These are phyloP conservation scores for Salix koriyanagi DNA, from an alignment of 345 rosid species.

Conservation along the genomic window DNA sequence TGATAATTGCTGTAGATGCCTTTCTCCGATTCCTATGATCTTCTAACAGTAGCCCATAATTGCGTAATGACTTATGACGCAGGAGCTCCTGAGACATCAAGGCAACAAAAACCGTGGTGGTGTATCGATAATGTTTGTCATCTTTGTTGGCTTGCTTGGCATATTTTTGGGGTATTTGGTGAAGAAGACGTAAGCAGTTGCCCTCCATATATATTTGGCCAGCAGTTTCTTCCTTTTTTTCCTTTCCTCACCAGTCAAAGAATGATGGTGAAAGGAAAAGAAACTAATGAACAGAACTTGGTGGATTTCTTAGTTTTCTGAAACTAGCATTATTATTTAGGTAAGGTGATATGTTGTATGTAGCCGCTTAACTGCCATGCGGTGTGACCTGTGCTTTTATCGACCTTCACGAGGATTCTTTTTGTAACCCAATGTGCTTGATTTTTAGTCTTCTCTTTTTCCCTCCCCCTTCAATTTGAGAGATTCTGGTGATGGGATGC, in stretches of 20 bases:
- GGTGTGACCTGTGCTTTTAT: conserved; percentile 12
- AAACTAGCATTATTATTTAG: conserved; percentile 30
- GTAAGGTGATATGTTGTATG: conserved; percentile 20
- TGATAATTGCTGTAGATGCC: neutral
- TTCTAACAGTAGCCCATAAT: neutral
- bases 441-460: neutral
- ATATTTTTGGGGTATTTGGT: conserved; percentile 55
- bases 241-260: conserved; percentile 26
- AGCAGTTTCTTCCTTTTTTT: conserved; percentile 13
- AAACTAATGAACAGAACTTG: conserved; percentile 13
- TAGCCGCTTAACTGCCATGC: conserved; percentile 17
- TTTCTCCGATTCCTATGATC: neutral
- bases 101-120: conserved; percentile 45
- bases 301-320: conserved; percentile 19
- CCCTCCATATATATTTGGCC: neutral
- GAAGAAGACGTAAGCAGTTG: conserved; percentile 46
- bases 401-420: conserved; percentile 32
- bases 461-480: conserved; percentile 15
- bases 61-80: conserved; percentile 7
- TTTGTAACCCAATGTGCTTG: conserved; percentile 28
- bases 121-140: conserved; percentile 46
- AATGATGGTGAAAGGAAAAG: conserved; percentile 31
- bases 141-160: conserved; percentile 56
- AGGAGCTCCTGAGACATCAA: conserved; percentile 54
- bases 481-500: conserved; percentile 23